Conservation (phyloP, 2,329 filamentous ascomycete species). For the Aspergillus sp. region DNA sequence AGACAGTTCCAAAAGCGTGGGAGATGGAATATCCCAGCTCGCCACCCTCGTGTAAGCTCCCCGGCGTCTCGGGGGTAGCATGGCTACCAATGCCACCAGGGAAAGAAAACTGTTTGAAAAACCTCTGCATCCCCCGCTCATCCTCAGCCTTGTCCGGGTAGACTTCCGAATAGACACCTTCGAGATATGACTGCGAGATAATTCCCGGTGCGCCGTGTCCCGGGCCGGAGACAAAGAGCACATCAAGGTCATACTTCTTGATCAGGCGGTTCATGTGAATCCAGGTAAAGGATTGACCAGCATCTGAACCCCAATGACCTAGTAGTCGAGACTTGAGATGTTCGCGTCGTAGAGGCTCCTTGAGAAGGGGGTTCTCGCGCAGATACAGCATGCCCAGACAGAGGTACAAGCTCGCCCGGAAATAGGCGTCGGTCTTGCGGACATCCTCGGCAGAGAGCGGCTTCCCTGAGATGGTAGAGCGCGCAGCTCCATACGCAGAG, state of each 20-base stretch:
- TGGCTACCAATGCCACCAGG: slow-evolving; percentile 77
- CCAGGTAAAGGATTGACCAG: slow-evolving; percentile 78
- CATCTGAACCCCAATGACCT: slow-evolving; percentile 76
- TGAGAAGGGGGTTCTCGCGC: slow-evolving; percentile 69
- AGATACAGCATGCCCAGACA: slow-evolving; percentile 80
- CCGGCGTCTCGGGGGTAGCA: slow-evolving; percentile 75
- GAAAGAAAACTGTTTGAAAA: slow-evolving; percentile 84
- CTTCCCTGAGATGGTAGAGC: slow-evolving; percentile 62
- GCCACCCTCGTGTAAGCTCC: slow-evolving; percentile 74
- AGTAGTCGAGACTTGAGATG: slow-evolving; percentile 73
- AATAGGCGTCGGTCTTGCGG: slow-evolving; percentile 69
- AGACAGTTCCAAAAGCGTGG: slow-evolving; percentile 75
- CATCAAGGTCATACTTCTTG: slow-evolving; percentile 74
- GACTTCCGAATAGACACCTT: slow-evolving; percentile 74
- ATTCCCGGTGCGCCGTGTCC: slow-evolving; percentile 77
- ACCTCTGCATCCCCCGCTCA: slow-evolving; percentile 66
- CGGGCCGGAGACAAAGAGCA: slow-evolving; percentile 72
- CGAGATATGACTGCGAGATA: slow-evolving; percentile 73
- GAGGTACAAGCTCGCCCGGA: slow-evolving; percentile 72
- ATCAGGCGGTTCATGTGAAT: slow-evolving; percentile 81
- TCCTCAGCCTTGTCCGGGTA: slow-evolving; percentile 73
- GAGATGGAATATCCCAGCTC: slow-evolving; percentile 81
- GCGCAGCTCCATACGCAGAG: slow-evolving; percentile 63
- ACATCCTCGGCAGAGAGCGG: slow-evolving; percentile 67
- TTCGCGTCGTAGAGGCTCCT: slow-evolving; percentile 65